Base-by-base conservation (phyloP, 306 rosid species). In the Betula pendula region DNA sequence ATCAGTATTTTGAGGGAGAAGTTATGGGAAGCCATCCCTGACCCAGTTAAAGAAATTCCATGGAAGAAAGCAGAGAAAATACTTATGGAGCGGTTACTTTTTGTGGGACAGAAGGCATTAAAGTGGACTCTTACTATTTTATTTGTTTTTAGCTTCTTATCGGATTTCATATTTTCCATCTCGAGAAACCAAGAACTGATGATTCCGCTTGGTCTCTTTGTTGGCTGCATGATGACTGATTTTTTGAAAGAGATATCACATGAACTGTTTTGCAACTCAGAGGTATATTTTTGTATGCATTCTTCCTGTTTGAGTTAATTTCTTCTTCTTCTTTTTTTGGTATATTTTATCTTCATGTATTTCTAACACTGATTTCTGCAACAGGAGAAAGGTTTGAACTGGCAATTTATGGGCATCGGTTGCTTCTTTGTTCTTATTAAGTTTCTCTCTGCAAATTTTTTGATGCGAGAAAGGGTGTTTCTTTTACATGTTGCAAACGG, bases 141-240 rank as follows among this genome's bases (percentile, higher is more conserved):
- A 14, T 44, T 74, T 29, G 20, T 53, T 62, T 13, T 70, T 24
- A 73, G 89, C 79, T 75, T 68, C 19, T 62, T 73, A 47, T 75
- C 87, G 1, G 87, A 87, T 83, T 19, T 77, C 53, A 42, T 80
- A 44, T 74, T 78, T 78, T 80, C 87, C 25, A 44, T 80, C 45
- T 70, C 85, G 33, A 68, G 84, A 65, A 82, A 83, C 56, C 81
- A 74, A 44, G 91, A 85, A 72, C 63, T 80, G 58, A 27, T 83
- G 25, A 78, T 85, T 24, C 89, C 91, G 4, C n/a, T 82, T 52
- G 91, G 91, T 22, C 87, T 87, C 5, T 76, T 87, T 48, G 71
- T 73, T 40, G 89, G 89, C 70, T 81, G 78, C 76, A 78, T 87
- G 35, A 25, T 72, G 13, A 75, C 85, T 12, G 79, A 85, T 56